Percentiles rank a stretch among this genome's conserved stretches.
Conservation (phyloP, 306 rosid genomes). For the Citrullus amarus region DNA sequence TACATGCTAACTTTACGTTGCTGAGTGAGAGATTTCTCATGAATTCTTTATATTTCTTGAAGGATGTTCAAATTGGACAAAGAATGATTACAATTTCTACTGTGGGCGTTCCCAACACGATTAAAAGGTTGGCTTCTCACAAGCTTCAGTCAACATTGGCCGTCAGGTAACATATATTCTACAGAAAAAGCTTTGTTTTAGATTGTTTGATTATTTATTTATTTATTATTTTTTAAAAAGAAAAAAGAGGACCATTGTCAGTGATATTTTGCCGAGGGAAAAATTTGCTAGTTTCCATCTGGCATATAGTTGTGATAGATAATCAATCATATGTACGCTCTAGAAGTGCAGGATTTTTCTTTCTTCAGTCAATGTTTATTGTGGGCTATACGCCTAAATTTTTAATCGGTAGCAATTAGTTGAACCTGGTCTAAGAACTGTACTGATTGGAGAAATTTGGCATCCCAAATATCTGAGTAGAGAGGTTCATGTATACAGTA, state of each 20-base stretch:
- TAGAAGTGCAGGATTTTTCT: not conserved
- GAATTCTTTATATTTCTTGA: conserved; percentile 4
- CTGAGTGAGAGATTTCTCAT: not conserved
- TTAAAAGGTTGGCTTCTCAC: conserved; percentile 79
- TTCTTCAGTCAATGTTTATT: not conserved
- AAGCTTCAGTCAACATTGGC: conserved; percentile 97
- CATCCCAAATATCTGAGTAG: no score
- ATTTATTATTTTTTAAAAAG: no score
- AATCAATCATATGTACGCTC: not conserved
- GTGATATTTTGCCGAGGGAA: not conserved
- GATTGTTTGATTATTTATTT: not conserved
- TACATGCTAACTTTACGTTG: not conserved
- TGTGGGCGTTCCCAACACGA: conserved; percentile 95
- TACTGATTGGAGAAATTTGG: not conserved
- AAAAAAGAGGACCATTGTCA: no score
- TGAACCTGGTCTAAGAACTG: not conserved
- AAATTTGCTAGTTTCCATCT: not conserved
- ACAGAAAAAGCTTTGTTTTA: not conserved
- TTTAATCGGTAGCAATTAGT: not conserved
- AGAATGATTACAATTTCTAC: conserved; percentile 97
- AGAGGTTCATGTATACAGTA: no score
- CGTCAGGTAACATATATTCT: conserved; percentile 48
- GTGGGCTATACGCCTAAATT: not conserved
- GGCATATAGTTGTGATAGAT: not conserved
- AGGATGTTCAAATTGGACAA: conserved; percentile 96